phyloP scores from a whole-genome alignment of 2,329 filamentous ascomycete species.

The Venturia nashicola region DNA sequence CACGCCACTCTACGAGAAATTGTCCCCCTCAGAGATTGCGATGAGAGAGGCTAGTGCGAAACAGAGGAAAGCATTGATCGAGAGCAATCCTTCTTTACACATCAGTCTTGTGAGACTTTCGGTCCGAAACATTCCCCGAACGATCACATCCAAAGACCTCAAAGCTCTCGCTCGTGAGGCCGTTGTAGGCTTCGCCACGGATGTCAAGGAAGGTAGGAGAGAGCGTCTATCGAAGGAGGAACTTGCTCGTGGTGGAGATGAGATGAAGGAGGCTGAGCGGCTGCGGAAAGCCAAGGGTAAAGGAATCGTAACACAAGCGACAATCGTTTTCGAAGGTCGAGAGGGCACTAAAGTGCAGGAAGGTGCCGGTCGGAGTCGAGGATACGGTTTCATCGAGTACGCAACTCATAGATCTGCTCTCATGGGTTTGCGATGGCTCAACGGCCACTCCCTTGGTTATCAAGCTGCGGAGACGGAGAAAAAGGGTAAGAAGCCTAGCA shows the following conservation, averaged over 20 bases:
- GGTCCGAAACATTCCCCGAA: slow-evolving; percentile 78
- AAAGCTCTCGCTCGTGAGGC: slow-evolving; percentile 85
- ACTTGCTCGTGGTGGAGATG: slow-evolving; percentile 62
- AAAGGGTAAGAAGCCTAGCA: slow-evolving; percentile 24
- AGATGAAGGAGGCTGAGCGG: slow-evolving; percentile 69
- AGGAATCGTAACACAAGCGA: slow-evolving; percentile 81
- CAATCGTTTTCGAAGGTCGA: slow-evolving; percentile 82
- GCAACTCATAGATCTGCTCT: slow-evolving; percentile 84
- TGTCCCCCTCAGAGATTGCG: slow-evolving; percentile 68
- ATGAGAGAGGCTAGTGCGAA: slow-evolving; percentile 79
- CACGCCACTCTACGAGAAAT: slow-evolving; percentile 62
- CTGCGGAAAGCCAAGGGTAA: slow-evolving; percentile 71
- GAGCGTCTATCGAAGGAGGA: slow-evolving; percentile 83
- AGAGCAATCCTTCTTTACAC: slow-evolving; percentile 81
- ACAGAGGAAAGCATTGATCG: slow-evolving; percentile 81
- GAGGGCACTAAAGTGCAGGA: slow-evolving; percentile 71
- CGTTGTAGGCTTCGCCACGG: slow-evolving; percentile 86
- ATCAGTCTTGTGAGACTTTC: slow-evolving; percentile 82
- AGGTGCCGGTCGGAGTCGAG: slow-evolving; percentile 72
- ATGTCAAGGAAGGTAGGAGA: slow-evolving; percentile 69
- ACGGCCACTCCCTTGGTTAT: slow-evolving; percentile 55
- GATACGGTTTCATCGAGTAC: slow-evolving; percentile 97
- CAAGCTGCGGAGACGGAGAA: slow-evolving; percentile 33
- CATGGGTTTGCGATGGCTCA: slow-evolving; percentile 90
- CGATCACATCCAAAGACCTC: slow-evolving; percentile 72